Evolutionary conservation across 805 yeast genomes (phyloP).

Genomic region (Candida hispaniensis): DNA sequence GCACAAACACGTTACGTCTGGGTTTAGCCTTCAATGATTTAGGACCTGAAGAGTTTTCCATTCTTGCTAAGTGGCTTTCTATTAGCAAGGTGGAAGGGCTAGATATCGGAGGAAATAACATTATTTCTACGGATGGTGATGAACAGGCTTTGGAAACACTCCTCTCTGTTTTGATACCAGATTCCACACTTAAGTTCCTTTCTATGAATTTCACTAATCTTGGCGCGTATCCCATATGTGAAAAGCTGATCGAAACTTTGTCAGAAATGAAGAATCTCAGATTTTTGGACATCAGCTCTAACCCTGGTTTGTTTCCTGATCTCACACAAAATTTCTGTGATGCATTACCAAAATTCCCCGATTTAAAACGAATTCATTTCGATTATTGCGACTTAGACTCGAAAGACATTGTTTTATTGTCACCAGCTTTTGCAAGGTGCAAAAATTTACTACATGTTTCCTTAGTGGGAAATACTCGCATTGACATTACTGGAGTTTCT

Average conservation of each 20-base stretch:
- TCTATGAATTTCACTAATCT: constrained; percentile 59
- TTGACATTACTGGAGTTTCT: constrained; percentile 51
- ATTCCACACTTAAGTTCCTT: constrained; percentile 35
- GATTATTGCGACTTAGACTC: constrained; percentile 55
- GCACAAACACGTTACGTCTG: constrained; percentile 46
- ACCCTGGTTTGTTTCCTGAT: constrained; percentile 55
- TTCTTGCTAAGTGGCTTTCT: constrained; percentile 49
- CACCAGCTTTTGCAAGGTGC: constrained; percentile 63
- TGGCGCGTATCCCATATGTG: constrained; percentile 30
- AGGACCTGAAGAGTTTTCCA: constrained; percentile 44
- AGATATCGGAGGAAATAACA: constrained; percentile 76
- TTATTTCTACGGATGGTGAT: constrained; percentile 11
- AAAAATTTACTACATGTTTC: constrained; percentile 57
- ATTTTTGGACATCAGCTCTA: constrained; percentile 66
- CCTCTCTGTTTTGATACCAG: constrained; percentile 18
- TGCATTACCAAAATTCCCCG: constrained; percentile 57
- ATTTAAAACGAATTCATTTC: constrained; percentile 55
- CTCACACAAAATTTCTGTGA: constrained; percentile 47
- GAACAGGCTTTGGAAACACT: constrained; percentile 19
- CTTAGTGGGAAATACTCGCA: constrained; percentile 46
- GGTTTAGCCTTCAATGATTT: constrained; percentile 73
- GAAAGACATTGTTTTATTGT: constrained; percentile 45
- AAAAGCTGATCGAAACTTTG: constrained; percentile 36
- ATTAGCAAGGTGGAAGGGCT: constrained; percentile 46
- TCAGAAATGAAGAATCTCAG: constrained; percentile 43